These are phyloP conservation scores for Phaseolus lunatus DNA, from an alignment of 306 rosid genomes.

Conservation along the genomic window DNA sequence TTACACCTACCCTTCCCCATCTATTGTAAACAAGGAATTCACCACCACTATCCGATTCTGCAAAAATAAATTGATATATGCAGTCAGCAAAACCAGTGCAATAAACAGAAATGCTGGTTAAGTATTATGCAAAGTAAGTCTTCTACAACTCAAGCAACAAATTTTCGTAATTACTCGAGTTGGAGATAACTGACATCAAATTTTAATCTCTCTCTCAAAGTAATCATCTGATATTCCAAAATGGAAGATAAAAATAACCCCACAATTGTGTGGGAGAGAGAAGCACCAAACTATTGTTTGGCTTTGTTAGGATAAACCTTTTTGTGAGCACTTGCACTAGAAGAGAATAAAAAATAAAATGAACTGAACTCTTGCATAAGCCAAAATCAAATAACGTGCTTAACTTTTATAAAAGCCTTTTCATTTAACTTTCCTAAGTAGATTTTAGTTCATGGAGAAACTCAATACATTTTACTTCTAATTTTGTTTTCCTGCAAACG, in stretches of 20 bases:
- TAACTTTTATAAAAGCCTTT: background rate
- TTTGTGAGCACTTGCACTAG: background rate
- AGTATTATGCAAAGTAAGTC: constrained; percentile 9
- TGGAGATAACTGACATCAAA: constrained; percentile 4
- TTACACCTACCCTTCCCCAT: constrained; percentile 97
- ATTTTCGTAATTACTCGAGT: background rate
- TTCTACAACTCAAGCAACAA: constrained; percentile 31
- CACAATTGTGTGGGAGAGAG: background rate
- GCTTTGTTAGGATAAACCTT: too few species aligned
- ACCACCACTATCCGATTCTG: constrained; percentile 87
- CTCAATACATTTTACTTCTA: background rate
- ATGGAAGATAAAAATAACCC: background rate
- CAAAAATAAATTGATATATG: constrained; percentile 35
- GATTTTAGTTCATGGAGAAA: background rate
- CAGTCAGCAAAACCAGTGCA: constrained; percentile 27
- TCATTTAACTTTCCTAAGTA: too few species aligned
- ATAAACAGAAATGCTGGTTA: constrained; percentile 21
- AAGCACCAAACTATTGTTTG: background rate
- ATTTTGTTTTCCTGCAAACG: background rate
- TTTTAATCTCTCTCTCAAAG: background rate
- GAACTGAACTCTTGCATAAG: background rate
- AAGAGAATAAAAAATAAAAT: background rate
- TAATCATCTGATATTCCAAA: constrained; percentile 4
- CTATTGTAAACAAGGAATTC: constrained; percentile 80
- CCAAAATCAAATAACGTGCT: too few species aligned